Evolutionary conservation across 805 yeast genomes (phyloP), one percentile per base, ranked within the genome.

Genomic region (Kodamaea sagamina): DNA sequence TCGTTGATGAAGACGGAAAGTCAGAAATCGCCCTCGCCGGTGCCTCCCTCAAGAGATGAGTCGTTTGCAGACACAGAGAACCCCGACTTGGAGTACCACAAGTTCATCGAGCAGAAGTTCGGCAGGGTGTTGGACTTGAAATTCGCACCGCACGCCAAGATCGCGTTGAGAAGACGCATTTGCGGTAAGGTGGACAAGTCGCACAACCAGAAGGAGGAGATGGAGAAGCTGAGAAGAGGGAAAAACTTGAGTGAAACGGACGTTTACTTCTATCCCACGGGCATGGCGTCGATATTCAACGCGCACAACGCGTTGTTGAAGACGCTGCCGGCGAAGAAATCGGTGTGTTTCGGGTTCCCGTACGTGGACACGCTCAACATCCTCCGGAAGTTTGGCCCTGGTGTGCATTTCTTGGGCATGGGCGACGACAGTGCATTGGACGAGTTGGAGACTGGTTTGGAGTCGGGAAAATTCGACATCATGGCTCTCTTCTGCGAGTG

Each of bases 321-420:
- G 25, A 42, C 47, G 5, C 42, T 42, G 3, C 44, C 40, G 10
- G 59, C 63, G 5, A 59, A 67, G 48, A 88, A 87, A 60, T 82
- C 95, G 1, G 95, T 89, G 2, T 89, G 96, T 65, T 92, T 87
- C 64, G 99, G 99, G 1, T 89, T 90, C 67, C 97, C 98, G 5
- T 93, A 92, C 62, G 93, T 88, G 21, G 98, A 93, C 61, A 90
- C 98, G 0, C 72, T 89, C 43, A 88, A 87, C 53, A 82, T 93
- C 46, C 72, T 93, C 54, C 76, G 77, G 56, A 92, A 90, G 62
- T 93, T 89, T 74, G 97, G 98, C 11, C 86, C 90, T 3, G 97
- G 97, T 27, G 86, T 85, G 29, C 82, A 82, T 52, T 92, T 89
- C 61, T 81, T 82, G 50, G 97, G 97, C 3, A 69, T 79, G 51